Percentiles rank a stretch among this genome's conserved stretches.
Evolutionary conservation across 305 asterid genomes (phyloP).

Genomic region (Ajuga reptans): DNA sequence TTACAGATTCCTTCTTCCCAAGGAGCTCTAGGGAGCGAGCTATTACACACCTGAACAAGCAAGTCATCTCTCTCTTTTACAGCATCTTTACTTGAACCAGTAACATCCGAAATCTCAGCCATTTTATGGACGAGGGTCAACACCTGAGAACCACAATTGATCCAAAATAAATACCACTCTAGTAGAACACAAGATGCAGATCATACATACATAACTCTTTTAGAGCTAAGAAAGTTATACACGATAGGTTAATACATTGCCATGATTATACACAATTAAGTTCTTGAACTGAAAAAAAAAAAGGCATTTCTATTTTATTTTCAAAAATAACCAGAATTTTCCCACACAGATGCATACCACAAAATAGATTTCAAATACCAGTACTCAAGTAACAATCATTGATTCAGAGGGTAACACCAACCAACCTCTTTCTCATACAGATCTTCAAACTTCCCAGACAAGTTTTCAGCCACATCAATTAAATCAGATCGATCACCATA

Average conservation of each 20-base stretch:
- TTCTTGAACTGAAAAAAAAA: not conserved
- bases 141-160: conserved; percentile 40
- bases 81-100: conserved; percentile 38
- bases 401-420: conserved; percentile 23
- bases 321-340: not conserved
- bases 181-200: not conserved
- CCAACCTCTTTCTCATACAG: conserved; percentile 72
- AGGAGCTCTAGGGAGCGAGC: conserved; percentile 82
- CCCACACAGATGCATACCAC: not conserved
- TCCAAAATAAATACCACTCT: not conserved
- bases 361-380: not conserved
- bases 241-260: not conserved
- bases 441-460: conserved; percentile 60
- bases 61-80: conserved; percentile 60
- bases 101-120: conserved; percentile 35
- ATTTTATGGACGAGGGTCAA: conserved; percentile 52
- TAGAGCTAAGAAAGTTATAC: not conserved
- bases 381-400: conserved; percentile 5
- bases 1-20: conserved; percentile 97
- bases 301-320: not conserved
- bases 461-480: conserved; percentile 49
- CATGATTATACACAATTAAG: not conserved
- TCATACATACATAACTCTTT: not conserved
- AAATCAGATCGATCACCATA: conserved; percentile 57
- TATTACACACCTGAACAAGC: conserved; percentile 44